Base-by-base conservation (phyloP, 768 basidiomycete species). In the Tremella yokohamensis region DNA sequence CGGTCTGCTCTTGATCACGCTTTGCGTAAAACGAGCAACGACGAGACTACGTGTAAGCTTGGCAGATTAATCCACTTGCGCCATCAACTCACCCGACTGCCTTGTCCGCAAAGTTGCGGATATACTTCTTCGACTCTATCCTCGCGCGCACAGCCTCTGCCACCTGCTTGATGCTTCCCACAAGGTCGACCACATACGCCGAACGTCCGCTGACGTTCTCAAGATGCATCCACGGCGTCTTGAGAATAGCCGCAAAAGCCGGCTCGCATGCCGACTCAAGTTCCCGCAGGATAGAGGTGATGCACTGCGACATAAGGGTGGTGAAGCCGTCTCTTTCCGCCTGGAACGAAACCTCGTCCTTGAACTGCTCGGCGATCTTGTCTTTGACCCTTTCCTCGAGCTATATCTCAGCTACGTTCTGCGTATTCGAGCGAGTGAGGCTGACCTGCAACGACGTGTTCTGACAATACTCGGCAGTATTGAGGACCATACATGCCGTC, bases 401-500 rank as follows among this genome's bases (percentile, higher is more conserved):
- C 42, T 45, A 16, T 6, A 6, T 16, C 6, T 45, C 42, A 45
- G 42, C 22, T 45, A 18, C 8, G 15, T 45, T 45, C 22, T 16
- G 42, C n/a, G 8, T 18, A 45, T 45, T 15, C 4, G 15, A 15
- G 42, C 29, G 4, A 34, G 6, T 11, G 29, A 4, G 15, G 42
- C 42, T 45, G 42, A 45, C 42, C 90, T 96, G 90, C 18, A 84
- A 70, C 1, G 93, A 89, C 1, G 94, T 99, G 0, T 84, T 84
- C 62, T 92, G 88, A 70, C 96, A 99, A 73, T 98, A 99, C 72
- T 98, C 93, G 0, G 93, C 94, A 0, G 96, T 99, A 69, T 99
- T 98, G 70, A 99, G 85, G 22, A 94, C 78, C n/a, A 90, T 79
- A 72, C 90, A 92, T 0, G 89, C 85, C 61, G 88, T 89, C 67